A percentile compares a stretch with the other conserved stretches of the same genome.
Conservation (phyloP, 441 rosid species). For the Corymbia calophylla region DNA sequence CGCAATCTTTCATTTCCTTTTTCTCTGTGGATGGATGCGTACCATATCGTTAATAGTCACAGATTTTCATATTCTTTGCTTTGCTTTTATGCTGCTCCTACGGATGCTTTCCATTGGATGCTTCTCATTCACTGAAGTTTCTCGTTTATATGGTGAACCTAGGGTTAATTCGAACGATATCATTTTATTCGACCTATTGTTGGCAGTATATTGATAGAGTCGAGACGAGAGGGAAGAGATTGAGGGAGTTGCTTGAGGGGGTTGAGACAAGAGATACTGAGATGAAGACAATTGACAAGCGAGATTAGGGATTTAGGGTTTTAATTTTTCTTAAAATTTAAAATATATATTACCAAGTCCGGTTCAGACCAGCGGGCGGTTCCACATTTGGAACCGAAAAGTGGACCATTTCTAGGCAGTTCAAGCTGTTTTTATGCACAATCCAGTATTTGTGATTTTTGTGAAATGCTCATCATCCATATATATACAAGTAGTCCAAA, state of each 20-base stretch:
- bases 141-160: background rate
- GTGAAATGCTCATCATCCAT: too few relatives aligned
- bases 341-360: too few relatives aligned
- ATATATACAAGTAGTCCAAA: background rate
- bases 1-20: background rate
- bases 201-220: background rate
- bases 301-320: too few relatives aligned
- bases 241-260: too few relatives aligned
- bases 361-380: too few relatives aligned
- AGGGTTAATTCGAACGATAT: background rate
- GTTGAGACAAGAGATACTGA: too few relatives aligned
- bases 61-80: background rate
- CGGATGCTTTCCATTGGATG: background rate
- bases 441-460: background rate
- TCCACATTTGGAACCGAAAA: too few relatives aligned
- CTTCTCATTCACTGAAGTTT: background rate
- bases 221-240: too few relatives aligned
- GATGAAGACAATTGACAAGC: too few relatives aligned
- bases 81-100: background rate
- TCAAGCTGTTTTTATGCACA: too few relatives aligned
- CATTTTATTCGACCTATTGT: background rate
- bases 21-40: background rate
- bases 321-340: too few relatives aligned
- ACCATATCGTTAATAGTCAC: background rate
- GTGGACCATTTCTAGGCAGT: too few relatives aligned